These are phyloP conservation scores for Pseudogymnoascus sp. DNA, from an alignment of 2,329 filamentous ascomycete genomes.

Conservation along the genomic window DNA sequence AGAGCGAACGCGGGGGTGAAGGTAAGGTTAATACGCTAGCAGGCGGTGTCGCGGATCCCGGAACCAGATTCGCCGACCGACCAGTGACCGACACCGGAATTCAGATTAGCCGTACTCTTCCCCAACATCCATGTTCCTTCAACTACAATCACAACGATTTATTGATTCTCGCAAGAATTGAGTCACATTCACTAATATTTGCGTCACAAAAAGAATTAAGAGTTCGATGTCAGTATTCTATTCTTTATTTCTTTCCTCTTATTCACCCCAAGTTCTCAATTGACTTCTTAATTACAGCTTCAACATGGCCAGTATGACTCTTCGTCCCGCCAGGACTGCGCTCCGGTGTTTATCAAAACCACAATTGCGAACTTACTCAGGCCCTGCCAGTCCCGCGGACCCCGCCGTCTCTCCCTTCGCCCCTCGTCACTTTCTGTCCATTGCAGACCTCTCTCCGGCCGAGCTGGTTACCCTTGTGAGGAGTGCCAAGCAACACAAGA, in stretches of 20 bases:
- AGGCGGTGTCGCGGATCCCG: background rate
- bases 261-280: background rate
- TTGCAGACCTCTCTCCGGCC: conserved; percentile 70
- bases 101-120: background rate
- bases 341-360: conserved; percentile 19
- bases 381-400: conserved; percentile 14
- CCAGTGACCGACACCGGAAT: conserved; percentile 8
- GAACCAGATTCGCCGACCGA: background rate
- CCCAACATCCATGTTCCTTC: background rate
- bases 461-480: conserved; percentile 78
- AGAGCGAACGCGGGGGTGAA: background rate
- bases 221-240: background rate
- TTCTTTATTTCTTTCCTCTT: background rate
- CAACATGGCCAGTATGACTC: conserved; percentile 18
- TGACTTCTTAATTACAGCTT: conserved; percentile 14
- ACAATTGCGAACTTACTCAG: conserved; percentile 20
- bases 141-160: background rate
- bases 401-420: conserved; percentile 41
- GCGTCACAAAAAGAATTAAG: background rate
- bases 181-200: conserved; percentile 6
- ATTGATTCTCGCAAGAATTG: background rate
- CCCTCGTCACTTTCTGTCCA: conserved; percentile 85
- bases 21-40: background rate
- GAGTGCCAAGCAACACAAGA: conserved; percentile 73
- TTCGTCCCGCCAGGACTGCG: conserved; percentile 21